Conservation (phyloP, 2,329 filamentous ascomycete genomes). For the Trichoderma aggressivum region DNA sequence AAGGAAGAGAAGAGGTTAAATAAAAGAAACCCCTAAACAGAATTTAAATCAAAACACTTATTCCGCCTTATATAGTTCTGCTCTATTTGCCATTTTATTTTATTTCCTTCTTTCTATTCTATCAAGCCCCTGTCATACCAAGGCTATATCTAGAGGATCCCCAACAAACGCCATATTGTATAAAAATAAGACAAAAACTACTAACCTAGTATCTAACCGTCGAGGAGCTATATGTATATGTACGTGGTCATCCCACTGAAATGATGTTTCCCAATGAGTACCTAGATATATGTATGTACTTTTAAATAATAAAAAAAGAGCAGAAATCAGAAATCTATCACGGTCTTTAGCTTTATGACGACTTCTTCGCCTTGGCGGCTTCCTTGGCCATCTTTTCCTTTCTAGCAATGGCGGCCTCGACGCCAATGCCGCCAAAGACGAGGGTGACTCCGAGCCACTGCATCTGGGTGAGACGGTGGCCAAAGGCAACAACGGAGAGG, state of each 20-base stretch:
- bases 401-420: conserved; percentile 78
- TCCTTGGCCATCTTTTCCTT: conserved; percentile 82
- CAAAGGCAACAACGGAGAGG: conserved; percentile 89
- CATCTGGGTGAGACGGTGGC: conserved; percentile 79
- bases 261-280: neutral
- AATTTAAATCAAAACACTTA: neutral
- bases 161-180: neutral
- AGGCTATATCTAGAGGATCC: neutral
- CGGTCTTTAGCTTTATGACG: conserved; percentile 21
- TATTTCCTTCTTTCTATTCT: neutral
- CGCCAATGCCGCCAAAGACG: conserved; percentile 93
- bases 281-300: conserved; percentile 12
- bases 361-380: conserved; percentile 51
- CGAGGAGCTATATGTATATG: neutral
- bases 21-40: conserved; percentile 2
- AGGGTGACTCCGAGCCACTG: conserved; percentile 91
- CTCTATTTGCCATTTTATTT: neutral
- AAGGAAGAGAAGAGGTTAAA: neutral
- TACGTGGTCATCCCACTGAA: neutral
- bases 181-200: neutral
- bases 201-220: no score
- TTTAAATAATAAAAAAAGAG: neutral
- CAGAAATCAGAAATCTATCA: neutral
- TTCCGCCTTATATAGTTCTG: neutral
- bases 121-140: neutral